Conservation (phyloP, 345 rosid species). For the Gossypium mustelinum region DNA sequence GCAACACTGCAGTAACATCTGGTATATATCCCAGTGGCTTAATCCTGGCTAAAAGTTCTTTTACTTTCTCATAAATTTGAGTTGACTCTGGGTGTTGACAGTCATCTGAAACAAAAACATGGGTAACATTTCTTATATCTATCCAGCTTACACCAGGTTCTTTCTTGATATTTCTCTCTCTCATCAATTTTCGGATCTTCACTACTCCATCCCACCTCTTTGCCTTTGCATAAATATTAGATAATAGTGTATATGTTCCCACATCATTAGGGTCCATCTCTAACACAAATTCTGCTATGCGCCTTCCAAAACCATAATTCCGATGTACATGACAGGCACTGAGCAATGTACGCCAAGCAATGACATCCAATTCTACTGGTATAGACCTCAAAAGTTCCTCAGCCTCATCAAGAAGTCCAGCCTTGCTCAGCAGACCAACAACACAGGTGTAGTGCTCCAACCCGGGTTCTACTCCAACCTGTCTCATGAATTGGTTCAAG, state of each 20-base stretch:
- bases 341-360: conserved; percentile 75
- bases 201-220: conserved; percentile 72
- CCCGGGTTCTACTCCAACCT: conserved; percentile 48
- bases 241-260: conserved; percentile 53
- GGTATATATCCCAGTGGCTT: conserved; percentile 67
- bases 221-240: conserved; percentile 64
- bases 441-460: conserved; percentile 79
- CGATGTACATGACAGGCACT: conserved; percentile 63
- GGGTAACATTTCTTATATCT: conserved; percentile 45
- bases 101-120: conserved; percentile 66
- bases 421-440: conserved; percentile 67
- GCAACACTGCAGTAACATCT: conserved; percentile 49
- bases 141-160: conserved; percentile 94
- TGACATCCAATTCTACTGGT: conserved; percentile 65
- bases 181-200: conserved; percentile 60
- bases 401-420: conserved; percentile 62
- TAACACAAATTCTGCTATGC: conserved; percentile 43
- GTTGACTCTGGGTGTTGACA: conserved; percentile 54
- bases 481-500: conserved; percentile 55
- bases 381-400: conserved; percentile 56
- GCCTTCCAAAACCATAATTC: conserved; percentile 53
- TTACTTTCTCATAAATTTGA: conserved; percentile 52
- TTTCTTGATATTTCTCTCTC: conserved; percentile 55
- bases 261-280: conserved; percentile 59
- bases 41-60: conserved; percentile 54